A percentile compares a stretch with the other conserved stretches of the same genome.
These are phyloP conservation scores for Mycogone perniciosa DNA, from an alignment of 2,329 filamentous ascomycete genomes.

Conservation along the genomic window DNA sequence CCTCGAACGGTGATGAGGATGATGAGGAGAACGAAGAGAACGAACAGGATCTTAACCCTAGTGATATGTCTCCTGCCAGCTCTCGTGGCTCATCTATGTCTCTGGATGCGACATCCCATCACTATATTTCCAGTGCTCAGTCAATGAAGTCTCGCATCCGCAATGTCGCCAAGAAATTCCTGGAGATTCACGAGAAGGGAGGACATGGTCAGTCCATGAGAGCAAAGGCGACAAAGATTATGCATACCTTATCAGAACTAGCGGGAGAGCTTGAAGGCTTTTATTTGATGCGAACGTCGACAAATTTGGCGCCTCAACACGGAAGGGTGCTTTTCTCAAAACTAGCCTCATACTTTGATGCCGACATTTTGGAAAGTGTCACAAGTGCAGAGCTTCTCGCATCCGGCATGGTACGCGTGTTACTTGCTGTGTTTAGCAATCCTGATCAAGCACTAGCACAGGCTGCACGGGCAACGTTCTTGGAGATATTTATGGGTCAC, in stretches of 20 bases:
- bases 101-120: slow-evolving; percentile 47
- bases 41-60: slow-evolving; percentile 43
- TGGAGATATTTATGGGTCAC: slow-evolving; percentile 86
- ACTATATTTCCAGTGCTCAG: slow-evolving; percentile 40
- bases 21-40: slow-evolving; percentile 47
- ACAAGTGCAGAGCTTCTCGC: slow-evolving; percentile 92
- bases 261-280: slow-evolving; percentile 65
- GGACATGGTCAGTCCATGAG: slow-evolving; percentile 66
- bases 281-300: slow-evolving; percentile 53
- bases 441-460: slow-evolving; percentile 54
- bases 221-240: slow-evolving; percentile 69
- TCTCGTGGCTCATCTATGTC: slow-evolving; percentile 63
- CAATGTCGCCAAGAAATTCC: slow-evolving; percentile 71
- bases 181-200: slow-evolving; percentile 75
- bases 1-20: slow-evolving; percentile 36
- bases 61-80: slow-evolving; percentile 58
- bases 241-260: slow-evolving; percentile 64
- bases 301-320: slow-evolving; percentile 38
- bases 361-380: slow-evolving; percentile 82
- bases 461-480: slow-evolving; percentile 73
- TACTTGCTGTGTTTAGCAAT: slow-evolving; percentile 77
- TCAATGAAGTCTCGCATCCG: slow-evolving; percentile 63
- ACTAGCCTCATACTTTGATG: slow-evolving; percentile 79
- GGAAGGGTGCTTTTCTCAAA: slow-evolving; percentile 65
- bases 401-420: slow-evolving; percentile 78